Conservation (phyloP, 768 basidiomycete species). For the Filobasidium floriforme region DNA sequence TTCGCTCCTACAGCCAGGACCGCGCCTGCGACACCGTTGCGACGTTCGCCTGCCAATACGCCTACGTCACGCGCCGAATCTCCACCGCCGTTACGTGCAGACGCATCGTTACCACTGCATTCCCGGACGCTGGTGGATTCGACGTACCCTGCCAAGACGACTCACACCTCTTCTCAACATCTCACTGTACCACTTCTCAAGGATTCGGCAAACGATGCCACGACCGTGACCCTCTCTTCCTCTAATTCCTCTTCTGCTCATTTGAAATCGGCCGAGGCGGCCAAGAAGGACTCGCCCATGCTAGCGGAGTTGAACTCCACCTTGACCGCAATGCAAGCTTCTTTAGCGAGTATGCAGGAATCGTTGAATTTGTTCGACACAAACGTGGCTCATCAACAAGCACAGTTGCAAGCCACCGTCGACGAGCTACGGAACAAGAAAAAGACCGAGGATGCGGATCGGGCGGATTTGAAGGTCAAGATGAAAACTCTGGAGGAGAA, state of each 20-base stretch:
- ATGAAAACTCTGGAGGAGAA: conserved; percentile 80
- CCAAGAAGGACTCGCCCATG: conserved; percentile 27
- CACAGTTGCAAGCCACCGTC: conserved; percentile 63
- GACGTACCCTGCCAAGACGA: neutral
- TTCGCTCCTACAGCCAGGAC: neutral
- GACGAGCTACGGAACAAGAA: conserved; percentile 65
- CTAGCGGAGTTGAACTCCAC: conserved; percentile 34
- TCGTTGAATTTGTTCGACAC: conserved; percentile 25
- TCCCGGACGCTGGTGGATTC: conserved; percentile 7
- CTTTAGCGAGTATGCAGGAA: conserved; percentile 7
- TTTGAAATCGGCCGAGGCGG: neutral
- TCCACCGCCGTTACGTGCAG: conserved; percentile 21
- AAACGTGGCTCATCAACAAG: conserved; percentile 46
- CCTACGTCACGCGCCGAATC: conserved; percentile 19
- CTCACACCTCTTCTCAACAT: neutral
- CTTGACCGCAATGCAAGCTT: conserved; percentile 34
- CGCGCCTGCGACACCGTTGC: neutral
- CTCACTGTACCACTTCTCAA: neutral
- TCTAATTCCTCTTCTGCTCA: neutral
- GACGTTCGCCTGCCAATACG: neutral
- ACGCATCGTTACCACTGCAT: conserved; percentile 21
- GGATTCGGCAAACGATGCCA: neutral
- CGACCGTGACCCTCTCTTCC: neutral
- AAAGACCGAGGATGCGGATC: conserved; percentile 71
- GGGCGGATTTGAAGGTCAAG: conserved; percentile 69